Evolutionary conservation across 2,329 filamentous ascomycete species (phyloP), one percentile per base, ranked within the genome.

Genomic region (Ophiostoma himal-ulmi): DNA sequence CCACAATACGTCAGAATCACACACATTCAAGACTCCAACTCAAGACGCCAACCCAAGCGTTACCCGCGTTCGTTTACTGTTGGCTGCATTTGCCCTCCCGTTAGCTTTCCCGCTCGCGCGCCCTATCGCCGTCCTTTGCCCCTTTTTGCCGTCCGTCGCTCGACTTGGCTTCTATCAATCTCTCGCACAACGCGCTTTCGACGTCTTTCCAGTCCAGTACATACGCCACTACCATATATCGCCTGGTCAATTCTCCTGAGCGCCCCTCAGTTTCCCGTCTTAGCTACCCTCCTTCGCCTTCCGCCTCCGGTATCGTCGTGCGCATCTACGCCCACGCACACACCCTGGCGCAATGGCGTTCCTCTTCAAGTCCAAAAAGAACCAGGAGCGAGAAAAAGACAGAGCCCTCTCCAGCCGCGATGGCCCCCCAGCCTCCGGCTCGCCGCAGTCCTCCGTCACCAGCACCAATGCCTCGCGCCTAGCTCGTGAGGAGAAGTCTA

Each of bases 311-410:
- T 60, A 64, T 20, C 64, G 62, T 44, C 68, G n/a, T 70, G 70
- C 69, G 64, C 60, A 68, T 67, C 3, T 39, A 41, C 70, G 70
- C 67, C 13, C 41, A 64, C 70, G 70, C 68, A 64, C 69, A 65
- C 73, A 52, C 70, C 37, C 54, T 54, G 68, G 77, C 79, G 83
- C 79, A 80, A 93, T 93, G 91, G 89, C 91, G 75, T 93, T 93
- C 80, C 85, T 93, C 73, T 93, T 93, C 83, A 92, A 92, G 80
- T 91, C 89, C 70, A 93, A 93, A 81, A 93, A 92, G 81, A 85
- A 87, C 77, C 88, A 44, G 79, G 88, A 89, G 11, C 73, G 39
- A 52, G 73, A 87, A 77, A 88, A 90, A 79, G 88, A 89, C 76
- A 86, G 88, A 77, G 82, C 81, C 71, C 78, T 85, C 74, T 81